Percentiles rank a stretch among this genome's conserved stretches.
Evolutionary conservation across 208 protist genomes (phyloP).

Genomic region (Wallacemonas sp.): DNA sequence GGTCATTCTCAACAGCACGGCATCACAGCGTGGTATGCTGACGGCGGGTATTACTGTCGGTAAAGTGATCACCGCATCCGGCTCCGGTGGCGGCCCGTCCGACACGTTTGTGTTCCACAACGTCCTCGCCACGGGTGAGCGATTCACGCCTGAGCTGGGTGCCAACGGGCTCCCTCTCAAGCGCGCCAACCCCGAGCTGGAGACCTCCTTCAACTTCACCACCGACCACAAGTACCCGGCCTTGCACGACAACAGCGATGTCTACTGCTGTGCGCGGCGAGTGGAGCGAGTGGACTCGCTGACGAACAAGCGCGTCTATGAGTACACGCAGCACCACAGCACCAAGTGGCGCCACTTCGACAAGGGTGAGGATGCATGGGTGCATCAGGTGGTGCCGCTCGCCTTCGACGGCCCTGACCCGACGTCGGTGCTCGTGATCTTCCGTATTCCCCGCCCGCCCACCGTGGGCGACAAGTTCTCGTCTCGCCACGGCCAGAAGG

Average conservation of each 20-base stretch:
- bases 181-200: conserved; percentile 45
- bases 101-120: conserved; percentile 89
- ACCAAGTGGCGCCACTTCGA: conserved; percentile 89
- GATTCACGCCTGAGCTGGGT: conserved; percentile 63
- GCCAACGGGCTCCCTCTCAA: conserved; percentile 70
- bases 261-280: conserved; percentile 87
- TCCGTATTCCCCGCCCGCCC: conserved; percentile 96
- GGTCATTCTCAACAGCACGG: conserved; percentile 99
- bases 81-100: conserved; percentile 41
- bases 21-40: conserved; percentile 97
- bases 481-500: conserved; percentile 99
- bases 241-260: conserved; percentile 58
- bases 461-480: conserved; percentile 99
- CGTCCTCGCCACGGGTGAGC: conserved; percentile 63
- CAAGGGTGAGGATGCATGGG: conserved; percentile 88
- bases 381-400: conserved; percentile 90
- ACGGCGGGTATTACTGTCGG: conserved; percentile 95
- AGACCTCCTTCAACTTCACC: conserved; percentile 65
- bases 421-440: conserved; percentile 65
- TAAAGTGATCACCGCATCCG: conserved; percentile 71
- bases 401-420: conserved; percentile 83
- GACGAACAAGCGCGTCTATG: conserved; percentile 74
- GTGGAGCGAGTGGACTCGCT: conserved; percentile 71
- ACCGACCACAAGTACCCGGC: conserved; percentile 79
- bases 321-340: conserved; percentile 84